Base-by-base conservation (phyloP, 1,139 yeast species). In the Diutina rugosa region DNA sequence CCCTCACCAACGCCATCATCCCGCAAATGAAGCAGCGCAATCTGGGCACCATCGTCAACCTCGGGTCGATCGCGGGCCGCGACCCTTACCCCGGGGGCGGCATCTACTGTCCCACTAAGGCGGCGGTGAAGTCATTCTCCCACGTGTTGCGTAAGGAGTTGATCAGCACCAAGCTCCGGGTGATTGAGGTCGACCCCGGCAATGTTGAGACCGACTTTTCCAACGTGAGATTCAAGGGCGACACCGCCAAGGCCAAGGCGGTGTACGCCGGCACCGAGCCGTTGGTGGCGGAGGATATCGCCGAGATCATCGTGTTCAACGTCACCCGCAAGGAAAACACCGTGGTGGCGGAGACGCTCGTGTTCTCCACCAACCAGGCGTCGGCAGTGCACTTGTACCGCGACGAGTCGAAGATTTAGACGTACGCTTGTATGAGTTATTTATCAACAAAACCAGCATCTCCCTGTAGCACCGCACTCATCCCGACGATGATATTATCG, bases 201-300 rank as follows among this genome's bases (percentile, higher is more conserved):
- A 84, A 86, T 54, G 96, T 89, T 29, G 90, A 88, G 69, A 90
- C 96, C 16, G 96, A 90, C 65, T 90, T 90, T 67, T 85, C 93
- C 7, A 69, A 82, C 45, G 87, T 87, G 44, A 78, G 96, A 67
- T 85, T 81, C 74, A 77, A 82, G 61, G 95, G 95, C 58, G 95
- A 89, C 67, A 65, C 72, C 55, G 73, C 71, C 6, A 79, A 79
- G 65, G 96, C 96, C 9, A 84, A 84, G 61, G 80, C 79, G 18
- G 90, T 87, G 29, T 90, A 89, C 66, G 76, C 76, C 49, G 90
- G 90, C 51, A 78, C 85, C 46, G 84, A 81, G 56, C 96, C 96
- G 21, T 74, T 90, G 60, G 72, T 73, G 46, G 90, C 95, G 1
- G 84, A 79, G 55, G 96, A 90, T 64, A 82, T 90, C 65, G 95